These are phyloP conservation scores for Cyamopsis tetragonoloba DNA, from an alignment of 306 rosid genomes.

Conservation along the genomic window DNA sequence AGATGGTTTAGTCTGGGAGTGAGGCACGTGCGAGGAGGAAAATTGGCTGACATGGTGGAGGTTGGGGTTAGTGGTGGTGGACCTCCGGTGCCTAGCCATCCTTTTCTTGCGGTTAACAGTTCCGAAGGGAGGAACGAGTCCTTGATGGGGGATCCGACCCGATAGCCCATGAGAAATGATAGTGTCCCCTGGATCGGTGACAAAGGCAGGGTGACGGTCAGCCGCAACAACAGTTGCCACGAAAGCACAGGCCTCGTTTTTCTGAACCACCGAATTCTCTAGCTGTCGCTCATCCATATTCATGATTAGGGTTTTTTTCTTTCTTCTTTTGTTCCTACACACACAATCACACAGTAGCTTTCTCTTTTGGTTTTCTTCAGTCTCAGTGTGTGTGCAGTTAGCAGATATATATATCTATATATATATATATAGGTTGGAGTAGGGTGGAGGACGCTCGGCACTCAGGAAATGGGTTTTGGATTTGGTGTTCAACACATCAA, in stretches of 20 bases:
- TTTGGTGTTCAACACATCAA: conserved; percentile 38
- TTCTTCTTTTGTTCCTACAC: background rate
- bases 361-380: conserved; percentile 2
- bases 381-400: conserved; percentile 41
- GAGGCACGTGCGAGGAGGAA: background rate
- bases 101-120: conserved; percentile 64
- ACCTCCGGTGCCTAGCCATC: conserved; percentile 66
- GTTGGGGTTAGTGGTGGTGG: conserved; percentile 30
- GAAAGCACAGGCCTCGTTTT: conserved; percentile 58
- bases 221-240: conserved; percentile 61
- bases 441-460: conserved; percentile 64
- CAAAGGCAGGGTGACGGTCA: conserved; percentile 37
- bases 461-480: conserved; percentile 64
- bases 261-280: conserved; percentile 31
- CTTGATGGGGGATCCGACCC: conserved; percentile 40
- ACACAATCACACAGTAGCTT: conserved; percentile 2
- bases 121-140: conserved; percentile 41
- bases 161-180: conserved; percentile 29
- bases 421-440: background rate
- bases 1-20: too few species aligned
- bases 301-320: conserved; percentile 29
- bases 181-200: conserved; percentile 37
- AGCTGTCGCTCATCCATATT: conserved; percentile 46
- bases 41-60: conserved; percentile 17
- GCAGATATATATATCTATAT: too few species aligned